Evolutionary conservation across 148 eudicot species (phyloP).

Genomic region (Linanthus parryae): DNA sequence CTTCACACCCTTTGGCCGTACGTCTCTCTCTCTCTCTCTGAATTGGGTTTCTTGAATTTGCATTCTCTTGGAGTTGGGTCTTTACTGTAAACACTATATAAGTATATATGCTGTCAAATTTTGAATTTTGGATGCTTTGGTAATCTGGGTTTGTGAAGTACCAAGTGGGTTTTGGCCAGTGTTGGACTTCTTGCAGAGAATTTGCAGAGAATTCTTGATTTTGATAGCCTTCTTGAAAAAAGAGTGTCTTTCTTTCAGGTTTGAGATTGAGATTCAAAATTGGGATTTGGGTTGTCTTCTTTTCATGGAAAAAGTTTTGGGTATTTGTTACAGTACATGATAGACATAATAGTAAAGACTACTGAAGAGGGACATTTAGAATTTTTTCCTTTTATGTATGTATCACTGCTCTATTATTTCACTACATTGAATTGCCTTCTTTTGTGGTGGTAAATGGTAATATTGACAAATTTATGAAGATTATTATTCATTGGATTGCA

Average conservation of each 20-base stretch:
- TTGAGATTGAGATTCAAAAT: constrained; percentile 19
- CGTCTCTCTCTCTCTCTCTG: too few relatives aligned
- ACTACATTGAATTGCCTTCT: constrained; percentile 13
- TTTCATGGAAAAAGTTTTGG: constrained; percentile 2
- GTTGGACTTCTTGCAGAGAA: too few relatives aligned
- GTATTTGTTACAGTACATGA: not conserved
- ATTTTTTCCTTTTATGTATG: constrained; percentile 13
- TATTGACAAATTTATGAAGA: not conserved
- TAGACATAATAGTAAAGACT: too few relatives aligned
- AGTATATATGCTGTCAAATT: too few relatives aligned
- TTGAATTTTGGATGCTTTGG: constrained; percentile 6
- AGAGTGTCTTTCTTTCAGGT: not conserved
- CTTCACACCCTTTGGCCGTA: too few relatives aligned
- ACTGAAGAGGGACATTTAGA: not conserved
- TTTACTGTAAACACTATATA: too few relatives aligned
- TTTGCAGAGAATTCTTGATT: constrained; percentile 1
- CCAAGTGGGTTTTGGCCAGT: constrained; percentile 8
- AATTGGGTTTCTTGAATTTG: too few relatives aligned
- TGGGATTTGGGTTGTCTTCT: constrained; percentile 23
- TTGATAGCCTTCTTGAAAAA: not conserved
- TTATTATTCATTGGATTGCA: not conserved
- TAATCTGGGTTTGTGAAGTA: not conserved
- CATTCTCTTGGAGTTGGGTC: too few relatives aligned
- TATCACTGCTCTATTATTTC: not conserved
- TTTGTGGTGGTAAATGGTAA: not conserved